Base-by-base conservation (phyloP, 2,329 filamentous ascomycete species). In the Aspergillus pseudoterreus region DNA sequence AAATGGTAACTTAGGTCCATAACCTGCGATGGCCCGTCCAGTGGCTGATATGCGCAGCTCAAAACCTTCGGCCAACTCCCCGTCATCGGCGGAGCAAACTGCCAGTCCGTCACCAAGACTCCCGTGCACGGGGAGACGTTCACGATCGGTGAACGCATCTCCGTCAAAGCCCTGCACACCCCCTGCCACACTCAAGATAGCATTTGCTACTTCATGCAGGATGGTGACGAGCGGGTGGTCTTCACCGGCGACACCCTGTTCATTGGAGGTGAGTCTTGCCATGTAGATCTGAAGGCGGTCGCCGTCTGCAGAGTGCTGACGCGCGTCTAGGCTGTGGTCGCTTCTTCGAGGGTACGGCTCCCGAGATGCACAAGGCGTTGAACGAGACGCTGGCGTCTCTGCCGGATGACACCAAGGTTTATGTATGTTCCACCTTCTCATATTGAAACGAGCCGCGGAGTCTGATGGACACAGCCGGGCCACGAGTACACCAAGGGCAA, bases 401-500 rank as follows among this genome's bases (percentile, higher is more conserved):
- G 50, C 92, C 94, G 0, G 87, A 95, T 61, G 91, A 97, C 63
- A 97, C 94, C 1, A 87, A 87, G 58, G 90, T 99, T 58, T 99
- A 90, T 68, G 88, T 92, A 72, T 67, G 85, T 77, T 45, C 22
- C 22, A 19, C 19, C 15, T 22, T 8, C 8, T n/a, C 15, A 42
- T n/a, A 19, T 32, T 4, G 11, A 10, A 21, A 21, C 35, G 33
- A 3, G n/a, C 14, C 17, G 14, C 1, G 15, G 24, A 19, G 14
- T 43, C 57, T 58, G 19, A 57, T 49, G 10, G 8, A 12, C 35
- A 19, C 55, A 92, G 86, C 92, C 92, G 15, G 94, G 94, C 4
- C 94, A 99, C 65, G 94, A 97, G 71, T 99, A 99, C 75, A 99
- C 94, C n/a, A 96, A 94, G 73, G 82, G 87, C 47, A 99, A 99